A percentile compares a stretch with the other conserved stretches of the same genome.
Evolutionary conservation across 306 rosid species (phyloP).

Genomic region (Prunus salicina): DNA sequence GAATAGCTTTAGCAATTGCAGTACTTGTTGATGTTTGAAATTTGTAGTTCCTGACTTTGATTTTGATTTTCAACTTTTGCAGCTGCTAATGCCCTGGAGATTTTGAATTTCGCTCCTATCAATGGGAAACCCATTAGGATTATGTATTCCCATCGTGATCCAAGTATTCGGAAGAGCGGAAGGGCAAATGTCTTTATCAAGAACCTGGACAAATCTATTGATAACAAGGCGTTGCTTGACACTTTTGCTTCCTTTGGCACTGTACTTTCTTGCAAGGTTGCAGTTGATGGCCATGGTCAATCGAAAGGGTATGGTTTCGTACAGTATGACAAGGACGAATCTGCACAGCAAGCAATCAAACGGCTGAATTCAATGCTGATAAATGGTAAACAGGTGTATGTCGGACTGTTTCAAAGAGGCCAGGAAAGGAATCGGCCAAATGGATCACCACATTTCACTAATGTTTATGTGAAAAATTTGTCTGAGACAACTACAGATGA

Average conservation of each 20-base stretch:
- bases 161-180: constrained; percentile 76
- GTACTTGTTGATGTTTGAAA: not conserved
- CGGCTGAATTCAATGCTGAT: constrained; percentile 71
- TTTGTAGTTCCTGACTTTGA: not conserved
- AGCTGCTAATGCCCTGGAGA: constrained; percentile 61
- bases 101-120: constrained; percentile 54
- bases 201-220: constrained; percentile 65
- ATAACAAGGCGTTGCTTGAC: constrained; percentile 78
- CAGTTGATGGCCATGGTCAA: constrained; percentile 59
- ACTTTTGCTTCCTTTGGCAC: constrained; percentile 73
- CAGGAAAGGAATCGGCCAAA: constrained; percentile 51
- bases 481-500: constrained; percentile 52
- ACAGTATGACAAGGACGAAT: constrained; percentile 67
- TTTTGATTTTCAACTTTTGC: constrained; percentile 17
- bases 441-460: constrained; percentile 61
- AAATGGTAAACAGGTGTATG: constrained; percentile 69
- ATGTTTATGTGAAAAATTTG: constrained; percentile 75
- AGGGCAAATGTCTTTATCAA: constrained; percentile 75
- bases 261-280: constrained; percentile 85
- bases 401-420: constrained; percentile 54
- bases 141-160: constrained; percentile 85
- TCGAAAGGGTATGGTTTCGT: constrained; percentile 82
- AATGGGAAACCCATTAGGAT: constrained; percentile 83
- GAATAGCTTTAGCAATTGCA: not conserved
- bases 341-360: constrained; percentile 59